Percentiles rank a stretch among this genome's conserved stretches.
These are phyloP conservation scores for Eustoma russellianum DNA, from an alignment of 257 asterid species.

Conservation along the genomic window DNA sequence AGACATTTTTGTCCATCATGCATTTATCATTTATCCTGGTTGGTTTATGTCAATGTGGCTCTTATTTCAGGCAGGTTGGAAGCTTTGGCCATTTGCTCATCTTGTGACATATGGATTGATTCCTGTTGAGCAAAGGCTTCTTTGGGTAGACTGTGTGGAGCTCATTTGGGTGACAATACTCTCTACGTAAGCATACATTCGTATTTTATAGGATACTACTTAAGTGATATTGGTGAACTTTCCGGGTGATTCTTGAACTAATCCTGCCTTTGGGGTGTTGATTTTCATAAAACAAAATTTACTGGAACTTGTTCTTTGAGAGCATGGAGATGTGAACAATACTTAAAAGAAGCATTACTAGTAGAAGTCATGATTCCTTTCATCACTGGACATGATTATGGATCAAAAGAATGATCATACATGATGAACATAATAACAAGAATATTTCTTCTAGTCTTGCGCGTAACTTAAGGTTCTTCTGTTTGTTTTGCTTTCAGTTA, in stretches of 20 bases:
- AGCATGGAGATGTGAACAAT: no score
- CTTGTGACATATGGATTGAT: conserved; percentile 39
- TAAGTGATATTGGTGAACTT: neutral
- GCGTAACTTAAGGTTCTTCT: no score
- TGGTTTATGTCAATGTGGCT: neutral
- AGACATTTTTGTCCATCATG: neutral
- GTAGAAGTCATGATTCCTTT: no score
- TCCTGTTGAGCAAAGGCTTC: conserved; percentile 44
- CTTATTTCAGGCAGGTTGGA: conserved; percentile 44
- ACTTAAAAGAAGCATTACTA: no score
- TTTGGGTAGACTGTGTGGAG: conserved; percentile 50
- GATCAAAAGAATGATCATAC: no score
- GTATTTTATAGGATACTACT: neutral
- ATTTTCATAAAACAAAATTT: neutral
- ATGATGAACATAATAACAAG: no score
- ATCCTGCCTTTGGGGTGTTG: neutral
- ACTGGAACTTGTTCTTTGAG: neutral
- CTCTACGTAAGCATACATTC: conserved; percentile 32
- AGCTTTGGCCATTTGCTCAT: conserved; percentile 51
- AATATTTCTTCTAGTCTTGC: no score
- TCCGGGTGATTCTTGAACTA: neutral
- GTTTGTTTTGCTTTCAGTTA: conserved; percentile 20
- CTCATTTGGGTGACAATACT: conserved; percentile 48
- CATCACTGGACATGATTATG: no score
- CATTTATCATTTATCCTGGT: neutral